Conservation (phyloP, 1,284 basidiomycete species). For the Apiotrichum gamsii region DNA sequence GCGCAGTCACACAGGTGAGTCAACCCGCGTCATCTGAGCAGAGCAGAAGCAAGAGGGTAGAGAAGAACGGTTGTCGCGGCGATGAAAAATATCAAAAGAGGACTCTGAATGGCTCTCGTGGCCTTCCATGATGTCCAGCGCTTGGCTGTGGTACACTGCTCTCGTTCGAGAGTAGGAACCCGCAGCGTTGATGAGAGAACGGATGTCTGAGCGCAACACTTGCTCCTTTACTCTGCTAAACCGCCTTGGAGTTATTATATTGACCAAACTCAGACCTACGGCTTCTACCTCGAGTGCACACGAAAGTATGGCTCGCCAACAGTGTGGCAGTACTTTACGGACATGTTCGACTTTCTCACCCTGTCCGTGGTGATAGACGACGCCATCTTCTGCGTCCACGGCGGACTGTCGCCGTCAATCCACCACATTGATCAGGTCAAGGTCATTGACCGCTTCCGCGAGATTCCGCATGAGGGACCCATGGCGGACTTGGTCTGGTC, state of each 20-base stretch:
- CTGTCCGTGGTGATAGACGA: slow-evolving; percentile 97
- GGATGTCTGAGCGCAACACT: slow-evolving; percentile 39
- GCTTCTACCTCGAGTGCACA: slow-evolving; percentile 97
- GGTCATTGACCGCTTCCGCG: slow-evolving; percentile 96
- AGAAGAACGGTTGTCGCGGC: no score
- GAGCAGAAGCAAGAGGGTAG: no score
- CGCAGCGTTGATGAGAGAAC: slow-evolving; percentile 33
- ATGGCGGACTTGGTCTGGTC: slow-evolving; percentile 99
- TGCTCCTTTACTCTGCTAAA: no score
- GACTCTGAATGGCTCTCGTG: slow-evolving; percentile 31
- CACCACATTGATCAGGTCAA: slow-evolving; percentile 99
- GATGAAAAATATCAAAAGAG: slow-evolving; percentile 37
- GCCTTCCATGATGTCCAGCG: slow-evolving; percentile 8
- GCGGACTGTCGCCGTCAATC: slow-evolving; percentile 95
- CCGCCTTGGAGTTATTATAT: not conserved
- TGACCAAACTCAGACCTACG: slow-evolving; percentile 69
- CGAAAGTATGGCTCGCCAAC: slow-evolving; percentile 94
- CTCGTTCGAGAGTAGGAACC: slow-evolving; percentile 14
- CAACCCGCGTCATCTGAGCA: not conserved
- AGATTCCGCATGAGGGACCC: slow-evolving; percentile 98
- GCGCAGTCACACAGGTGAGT: slow-evolving; percentile 92
- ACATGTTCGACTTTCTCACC: slow-evolving; percentile 99
- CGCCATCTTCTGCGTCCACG: slow-evolving; percentile 98
- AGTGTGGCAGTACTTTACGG: slow-evolving; percentile 99
- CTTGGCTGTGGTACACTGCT: slow-evolving; percentile 14